These are phyloP conservation scores for Rutstroemia sp. DNA, from an alignment of 2,329 filamentous ascomycete genomes.

Conservation along the genomic window DNA sequence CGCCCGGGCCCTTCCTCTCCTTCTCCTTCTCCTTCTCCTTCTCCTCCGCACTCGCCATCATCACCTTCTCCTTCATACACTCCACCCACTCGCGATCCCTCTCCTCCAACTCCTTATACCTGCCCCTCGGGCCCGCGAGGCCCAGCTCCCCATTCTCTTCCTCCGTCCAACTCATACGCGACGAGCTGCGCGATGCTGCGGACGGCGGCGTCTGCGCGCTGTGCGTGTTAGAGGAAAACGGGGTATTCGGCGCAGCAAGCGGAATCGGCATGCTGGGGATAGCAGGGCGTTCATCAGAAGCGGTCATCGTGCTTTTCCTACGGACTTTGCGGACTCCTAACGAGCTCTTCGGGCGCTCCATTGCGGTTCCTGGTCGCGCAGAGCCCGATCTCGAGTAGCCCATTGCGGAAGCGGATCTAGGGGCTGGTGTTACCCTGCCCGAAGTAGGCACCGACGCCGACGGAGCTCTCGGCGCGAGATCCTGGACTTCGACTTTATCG, in stretches of 20 bases:
- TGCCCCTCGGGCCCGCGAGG: constrained; percentile 62
- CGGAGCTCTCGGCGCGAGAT: constrained; percentile 35
- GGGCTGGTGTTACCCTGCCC: constrained; percentile 35
- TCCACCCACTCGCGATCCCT: constrained; percentile 77
- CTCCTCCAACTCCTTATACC: constrained; percentile 58
- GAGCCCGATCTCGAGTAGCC: neutral
- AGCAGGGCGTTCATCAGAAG: no score
- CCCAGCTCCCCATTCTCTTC: constrained; percentile 47
- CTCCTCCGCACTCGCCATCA: constrained; percentile 60
- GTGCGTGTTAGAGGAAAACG: constrained; percentile 1
- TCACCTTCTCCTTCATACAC: constrained; percentile 73
- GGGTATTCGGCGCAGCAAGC: constrained; percentile 20
- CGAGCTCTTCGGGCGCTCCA: constrained; percentile 23
- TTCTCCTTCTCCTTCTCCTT: constrained; percentile 29
- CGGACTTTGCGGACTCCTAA: constrained; percentile 23
- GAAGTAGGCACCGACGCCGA: constrained; percentile 20
- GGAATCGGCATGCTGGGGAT: neutral
- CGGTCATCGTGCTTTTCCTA: constrained; percentile 13
- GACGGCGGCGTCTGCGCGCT: constrained; percentile 6
- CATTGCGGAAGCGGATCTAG: constrained; percentile 22
- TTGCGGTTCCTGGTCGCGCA: constrained; percentile 16
- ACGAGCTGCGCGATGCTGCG: constrained; percentile 25
- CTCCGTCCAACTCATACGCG: constrained; percentile 49
- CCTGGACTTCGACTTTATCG: constrained; percentile 52
- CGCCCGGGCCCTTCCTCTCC: constrained; percentile 39